phyloP scores from a whole-genome alignment of 495 filamentous ascomycete species.

The Penicillium waksmanii region DNA sequence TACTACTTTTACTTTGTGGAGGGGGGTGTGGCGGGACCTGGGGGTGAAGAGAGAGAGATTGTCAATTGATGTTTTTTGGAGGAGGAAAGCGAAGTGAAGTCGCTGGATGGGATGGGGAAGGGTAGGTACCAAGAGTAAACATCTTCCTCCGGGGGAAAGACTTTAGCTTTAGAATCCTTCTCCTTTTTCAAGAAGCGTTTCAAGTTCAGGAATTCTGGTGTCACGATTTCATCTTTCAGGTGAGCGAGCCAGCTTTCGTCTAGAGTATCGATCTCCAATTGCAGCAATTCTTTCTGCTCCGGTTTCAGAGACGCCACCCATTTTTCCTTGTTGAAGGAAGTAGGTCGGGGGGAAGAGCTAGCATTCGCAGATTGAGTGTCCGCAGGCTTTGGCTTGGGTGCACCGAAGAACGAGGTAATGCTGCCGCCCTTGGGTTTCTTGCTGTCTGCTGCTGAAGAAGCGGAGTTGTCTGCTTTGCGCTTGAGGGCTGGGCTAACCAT shows the following conservation, averaged over 20 bases:
- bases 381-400: conserved; percentile 50
- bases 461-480: conserved; percentile 40
- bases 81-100: neutral
- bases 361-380: conserved; percentile 22
- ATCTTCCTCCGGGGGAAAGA: conserved; percentile 85
- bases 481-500: conserved; percentile 41
- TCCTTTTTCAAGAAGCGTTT: conserved; percentile 88
- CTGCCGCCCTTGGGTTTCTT: conserved; percentile 70
- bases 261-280: conserved; percentile 89
- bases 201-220: conserved; percentile 76
- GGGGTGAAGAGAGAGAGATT: neutral
- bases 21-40: conserved; percentile 89
- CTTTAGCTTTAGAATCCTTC: conserved; percentile 66
- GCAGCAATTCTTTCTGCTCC: conserved; percentile 81
- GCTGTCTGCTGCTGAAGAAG: conserved; percentile 25
- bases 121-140: conserved; percentile 85
- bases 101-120: conserved; percentile 1
- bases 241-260: conserved; percentile 88
- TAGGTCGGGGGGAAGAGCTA: conserved; percentile 27
- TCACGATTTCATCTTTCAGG: conserved; percentile 80
- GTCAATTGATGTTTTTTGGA: neutral
- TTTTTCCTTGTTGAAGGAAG: conserved; percentile 82
- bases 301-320: conserved; percentile 78
- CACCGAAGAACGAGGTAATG: conserved; percentile 69
- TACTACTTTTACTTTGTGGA: conserved; percentile 82